Conservation (phyloP, 352 stramenopile species). For the Globisporangium cylindrosporum region DNA sequence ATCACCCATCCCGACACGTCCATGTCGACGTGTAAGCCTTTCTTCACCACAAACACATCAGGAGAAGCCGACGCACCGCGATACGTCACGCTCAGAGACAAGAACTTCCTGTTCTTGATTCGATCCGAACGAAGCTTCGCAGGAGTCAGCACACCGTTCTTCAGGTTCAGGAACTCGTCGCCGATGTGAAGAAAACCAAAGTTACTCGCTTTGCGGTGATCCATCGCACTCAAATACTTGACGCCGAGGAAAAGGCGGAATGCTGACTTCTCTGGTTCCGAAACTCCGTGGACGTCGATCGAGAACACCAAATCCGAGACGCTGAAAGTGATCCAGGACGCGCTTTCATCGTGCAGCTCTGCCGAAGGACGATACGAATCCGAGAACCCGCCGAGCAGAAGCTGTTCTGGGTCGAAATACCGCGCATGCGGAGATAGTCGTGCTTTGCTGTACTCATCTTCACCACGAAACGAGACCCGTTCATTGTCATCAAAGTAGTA, state of each 20-base stretch:
- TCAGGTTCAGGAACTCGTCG: conserved; percentile 79
- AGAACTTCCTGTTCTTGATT: conserved; percentile 50
- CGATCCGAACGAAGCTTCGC: conserved; percentile 69
- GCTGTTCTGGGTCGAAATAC: conserved; percentile 37
- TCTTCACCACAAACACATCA: conserved; percentile 59
- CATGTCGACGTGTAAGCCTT: conserved; percentile 56
- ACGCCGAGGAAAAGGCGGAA: conserved; percentile 62
- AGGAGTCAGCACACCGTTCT: conserved; percentile 69
- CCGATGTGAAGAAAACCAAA: conserved; percentile 79
- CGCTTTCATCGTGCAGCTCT: conserved; percentile 48
- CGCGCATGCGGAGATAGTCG: conserved; percentile 20
- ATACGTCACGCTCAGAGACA: conserved; percentile 65
- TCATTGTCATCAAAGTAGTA: conserved; percentile 21
- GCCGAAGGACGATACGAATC: conserved; percentile 54
- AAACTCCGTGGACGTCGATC: conserved; percentile 67
- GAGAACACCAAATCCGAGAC: conserved; percentile 54
- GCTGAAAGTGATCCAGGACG: conserved; percentile 75
- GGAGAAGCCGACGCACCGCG: conserved; percentile 36
- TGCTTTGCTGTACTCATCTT: conserved; percentile 15
- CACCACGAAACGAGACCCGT: neutral
- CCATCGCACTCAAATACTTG: conserved; percentile 55
- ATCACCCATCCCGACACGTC: conserved; percentile 79
- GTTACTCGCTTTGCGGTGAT: conserved; percentile 70
- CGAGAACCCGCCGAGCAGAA: conserved; percentile 70
- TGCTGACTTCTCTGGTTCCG: conserved; percentile 52